Evolutionary conservation across 1,284 basidiomycete genomes (phyloP).

Genomic region (Bjerkandera adusta): DNA sequence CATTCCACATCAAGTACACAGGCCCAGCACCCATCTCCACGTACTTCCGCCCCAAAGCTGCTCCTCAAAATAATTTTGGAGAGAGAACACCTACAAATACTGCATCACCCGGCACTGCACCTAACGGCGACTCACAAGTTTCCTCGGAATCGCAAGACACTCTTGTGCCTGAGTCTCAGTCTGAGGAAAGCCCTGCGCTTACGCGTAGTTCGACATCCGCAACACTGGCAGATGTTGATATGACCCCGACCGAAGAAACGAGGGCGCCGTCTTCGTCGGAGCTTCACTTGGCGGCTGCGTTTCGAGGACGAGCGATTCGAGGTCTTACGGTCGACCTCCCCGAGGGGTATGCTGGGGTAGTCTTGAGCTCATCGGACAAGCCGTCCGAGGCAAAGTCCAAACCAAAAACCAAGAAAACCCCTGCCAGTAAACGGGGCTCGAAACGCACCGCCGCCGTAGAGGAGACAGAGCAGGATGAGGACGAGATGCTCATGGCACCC

Average conservation of each 20-base stretch:
- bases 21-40: slow-evolving; percentile 72
- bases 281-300: slow-evolving; percentile 55
- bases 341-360: slow-evolving; percentile 62
- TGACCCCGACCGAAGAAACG: neutral
- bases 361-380: slow-evolving; percentile 41
- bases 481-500: slow-evolving; percentile 16
- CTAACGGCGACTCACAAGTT: slow-evolving; percentile 16
- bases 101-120: too few species aligned
- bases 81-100: neutral
- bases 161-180: slow-evolving; percentile 1
- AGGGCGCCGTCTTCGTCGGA: slow-evolving; percentile 8
- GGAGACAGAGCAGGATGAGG: slow-evolving; percentile 23
- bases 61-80: too few species aligned
- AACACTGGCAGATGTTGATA: slow-evolving; percentile 13
- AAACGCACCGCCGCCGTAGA: slow-evolving; percentile 5
- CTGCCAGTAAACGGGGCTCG: slow-evolving; percentile 12
- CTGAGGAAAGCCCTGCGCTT: neutral
- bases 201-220: slow-evolving; percentile 10
- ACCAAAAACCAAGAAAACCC: slow-evolving; percentile 17
- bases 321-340: slow-evolving; percentile 64
- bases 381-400: slow-evolving; percentile 21
- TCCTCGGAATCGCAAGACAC: slow-evolving; percentile 11
- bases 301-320: slow-evolving; percentile 69
- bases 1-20: slow-evolving; percentile 70
- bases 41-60: slow-evolving; percentile 64